phyloP scores from a whole-genome alignment of 1,284 basidiomycete genomes.

The Stygiomarasmius scandens region DNA sequence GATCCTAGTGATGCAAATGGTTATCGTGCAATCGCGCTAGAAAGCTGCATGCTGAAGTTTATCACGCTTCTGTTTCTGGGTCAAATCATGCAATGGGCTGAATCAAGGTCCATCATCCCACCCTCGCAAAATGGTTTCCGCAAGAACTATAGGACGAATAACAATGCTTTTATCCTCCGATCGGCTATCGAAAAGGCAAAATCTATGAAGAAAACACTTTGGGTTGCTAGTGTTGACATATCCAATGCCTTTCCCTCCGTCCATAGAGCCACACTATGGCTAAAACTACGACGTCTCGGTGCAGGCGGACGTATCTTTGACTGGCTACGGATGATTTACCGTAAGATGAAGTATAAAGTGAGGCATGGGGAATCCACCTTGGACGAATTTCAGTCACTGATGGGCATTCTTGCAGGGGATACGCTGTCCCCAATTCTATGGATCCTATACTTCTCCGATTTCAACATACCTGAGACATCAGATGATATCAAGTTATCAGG shows the following conservation, averaged over 20 bases:
- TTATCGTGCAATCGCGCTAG: too few relatives aligned
- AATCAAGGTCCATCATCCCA: constrained; percentile 17
- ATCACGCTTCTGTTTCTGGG: constrained; percentile 12
- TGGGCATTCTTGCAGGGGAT: constrained; percentile 12
- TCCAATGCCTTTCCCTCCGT: constrained; percentile 8
- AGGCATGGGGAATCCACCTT: not conserved
- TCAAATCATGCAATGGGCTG: constrained; percentile 21
- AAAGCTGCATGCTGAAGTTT: too few relatives aligned
- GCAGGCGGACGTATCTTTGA: not conserved
- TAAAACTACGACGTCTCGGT: not conserved
- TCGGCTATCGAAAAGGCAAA: constrained; percentile 3
- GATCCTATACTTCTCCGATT: constrained; percentile 11
- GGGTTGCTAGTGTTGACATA: constrained; percentile 1
- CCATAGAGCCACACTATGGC: constrained; percentile 1
- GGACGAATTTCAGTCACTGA: not conserved
- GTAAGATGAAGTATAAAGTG: not conserved
- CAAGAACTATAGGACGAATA: constrained; percentile 20
- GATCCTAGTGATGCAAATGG: too few relatives aligned
- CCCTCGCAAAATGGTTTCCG: constrained; percentile 29
- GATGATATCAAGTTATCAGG: constrained; percentile 7
- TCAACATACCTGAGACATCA: not conserved
- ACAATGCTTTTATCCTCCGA: constrained; percentile 27
- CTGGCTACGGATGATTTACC: constrained; percentile 4
- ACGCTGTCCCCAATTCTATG: constrained; percentile 10
- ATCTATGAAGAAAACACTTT: not conserved